Conservation (phyloP, 2,329 filamentous ascomycete genomes). For the Calonectria ilicicola region DNA sequence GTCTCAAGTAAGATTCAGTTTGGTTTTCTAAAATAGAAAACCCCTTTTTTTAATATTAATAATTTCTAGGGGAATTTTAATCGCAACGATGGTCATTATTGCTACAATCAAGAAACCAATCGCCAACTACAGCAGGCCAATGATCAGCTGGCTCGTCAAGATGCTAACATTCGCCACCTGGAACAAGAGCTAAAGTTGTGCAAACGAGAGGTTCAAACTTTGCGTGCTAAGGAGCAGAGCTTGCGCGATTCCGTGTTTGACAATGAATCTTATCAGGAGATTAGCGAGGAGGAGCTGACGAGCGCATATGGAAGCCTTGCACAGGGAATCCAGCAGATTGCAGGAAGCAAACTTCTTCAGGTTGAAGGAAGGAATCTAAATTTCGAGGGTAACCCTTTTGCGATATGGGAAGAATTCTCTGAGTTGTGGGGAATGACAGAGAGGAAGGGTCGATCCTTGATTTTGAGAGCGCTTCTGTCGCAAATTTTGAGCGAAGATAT, state of each 20-base stretch:
- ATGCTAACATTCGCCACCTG: background rate
- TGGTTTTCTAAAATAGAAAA: background rate
- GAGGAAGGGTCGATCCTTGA: background rate
- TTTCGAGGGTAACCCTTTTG: background rate
- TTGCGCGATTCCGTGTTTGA: background rate
- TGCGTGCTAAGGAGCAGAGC: constrained; percentile 17
- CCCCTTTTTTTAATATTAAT: background rate
- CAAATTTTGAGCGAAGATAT: background rate
- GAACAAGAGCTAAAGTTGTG: background rate
- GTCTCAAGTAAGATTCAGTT: background rate
- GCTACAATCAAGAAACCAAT: background rate
- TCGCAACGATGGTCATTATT: too few species aligned
- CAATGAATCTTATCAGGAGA: background rate
- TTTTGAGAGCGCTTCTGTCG: background rate
- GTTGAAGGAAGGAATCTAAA: background rate
- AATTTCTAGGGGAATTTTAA: background rate
- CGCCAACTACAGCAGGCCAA: background rate
- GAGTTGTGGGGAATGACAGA: background rate
- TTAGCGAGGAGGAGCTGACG: constrained; percentile 1
- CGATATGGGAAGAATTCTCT: background rate
- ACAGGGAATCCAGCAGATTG: constrained; percentile 5
- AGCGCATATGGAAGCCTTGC: background rate
- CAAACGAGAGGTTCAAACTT: background rate
- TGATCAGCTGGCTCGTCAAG: background rate
- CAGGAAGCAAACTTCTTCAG: background rate